Conservation (phyloP, 352 stramenopile species). For the Plasmopara halstedii region DNA sequence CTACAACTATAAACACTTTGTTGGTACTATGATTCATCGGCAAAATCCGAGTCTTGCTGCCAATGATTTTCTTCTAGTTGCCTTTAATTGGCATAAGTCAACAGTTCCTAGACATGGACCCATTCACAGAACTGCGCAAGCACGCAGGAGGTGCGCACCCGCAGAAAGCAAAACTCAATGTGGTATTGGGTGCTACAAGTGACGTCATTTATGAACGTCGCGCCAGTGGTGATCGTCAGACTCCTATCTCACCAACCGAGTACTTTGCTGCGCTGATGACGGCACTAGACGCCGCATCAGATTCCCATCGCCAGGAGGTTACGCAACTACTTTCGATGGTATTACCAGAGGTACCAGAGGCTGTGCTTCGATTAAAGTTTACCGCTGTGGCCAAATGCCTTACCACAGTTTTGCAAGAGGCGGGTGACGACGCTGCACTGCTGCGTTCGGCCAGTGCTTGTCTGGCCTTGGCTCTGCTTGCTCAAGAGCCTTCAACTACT, state of each 20-base stretch:
- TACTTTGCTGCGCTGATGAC: slow-evolving; percentile 87
- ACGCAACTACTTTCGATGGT: slow-evolving; percentile 69
- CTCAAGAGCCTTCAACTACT: slow-evolving; percentile 54
- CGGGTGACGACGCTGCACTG: slow-evolving; percentile 46
- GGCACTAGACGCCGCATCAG: slow-evolving; percentile 60
- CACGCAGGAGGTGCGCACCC: slow-evolving; percentile 68
- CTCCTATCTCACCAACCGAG: slow-evolving; percentile 65
- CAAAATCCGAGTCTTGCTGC: slow-evolving; percentile 7
- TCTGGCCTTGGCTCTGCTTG: slow-evolving; percentile 53
- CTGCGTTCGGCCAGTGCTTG: slow-evolving; percentile 60
- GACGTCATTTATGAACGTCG: slow-evolving; percentile 81
- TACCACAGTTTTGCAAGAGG: slow-evolving; percentile 62
- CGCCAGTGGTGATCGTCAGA: slow-evolving; percentile 10
- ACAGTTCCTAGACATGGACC: slow-evolving; percentile 36
- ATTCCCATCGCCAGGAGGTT: slow-evolving; percentile 73
- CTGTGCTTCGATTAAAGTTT: slow-evolving; percentile 78
- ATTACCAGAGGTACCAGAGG: slow-evolving; percentile 57
- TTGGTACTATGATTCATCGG: too few relatives aligned
- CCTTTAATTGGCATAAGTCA: slow-evolving; percentile 28
- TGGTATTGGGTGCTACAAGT: slow-evolving; percentile 74
- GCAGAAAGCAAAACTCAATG: slow-evolving; percentile 77
- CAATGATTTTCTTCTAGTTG: slow-evolving; percentile 29
- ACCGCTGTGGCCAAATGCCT: slow-evolving; percentile 59
- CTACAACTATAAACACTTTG: too few relatives aligned
- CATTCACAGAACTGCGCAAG: slow-evolving; percentile 73